phyloP scores from a whole-genome alignment of 306 rosid genomes.

The Medicago arabica region DNA sequence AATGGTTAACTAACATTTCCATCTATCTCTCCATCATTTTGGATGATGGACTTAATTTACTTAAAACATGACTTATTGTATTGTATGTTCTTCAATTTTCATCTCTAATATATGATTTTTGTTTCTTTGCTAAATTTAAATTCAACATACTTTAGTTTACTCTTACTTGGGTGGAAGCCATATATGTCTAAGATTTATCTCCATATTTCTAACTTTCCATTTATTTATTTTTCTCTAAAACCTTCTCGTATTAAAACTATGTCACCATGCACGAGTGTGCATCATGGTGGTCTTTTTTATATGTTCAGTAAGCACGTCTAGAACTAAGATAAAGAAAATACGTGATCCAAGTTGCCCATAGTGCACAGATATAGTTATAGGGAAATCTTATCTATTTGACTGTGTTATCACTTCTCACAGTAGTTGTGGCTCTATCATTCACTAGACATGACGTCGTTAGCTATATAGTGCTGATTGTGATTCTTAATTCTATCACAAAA shows the following conservation, averaged over 20 bases:
- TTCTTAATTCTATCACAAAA: conserved; percentile 7
- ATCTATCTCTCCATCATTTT: neutral
- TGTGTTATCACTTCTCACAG: neutral
- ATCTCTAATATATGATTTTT: neutral
- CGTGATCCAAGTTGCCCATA: neutral
- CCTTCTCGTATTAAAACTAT: neutral
- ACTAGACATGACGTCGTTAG: conserved; percentile 3
- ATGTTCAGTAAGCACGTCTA: neutral
- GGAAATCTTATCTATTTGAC: neutral
- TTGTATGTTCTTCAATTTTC: neutral
- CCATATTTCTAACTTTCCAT: neutral
- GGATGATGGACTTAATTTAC: neutral
- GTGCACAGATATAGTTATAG: neutral
- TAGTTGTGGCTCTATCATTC: neutral
- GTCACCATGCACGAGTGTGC: neutral
- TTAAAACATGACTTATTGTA: neutral
- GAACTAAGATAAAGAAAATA: neutral
- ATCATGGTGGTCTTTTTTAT: neutral
- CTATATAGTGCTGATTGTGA: conserved; percentile 11
- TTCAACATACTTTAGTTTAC: neutral
- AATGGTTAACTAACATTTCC: neutral
- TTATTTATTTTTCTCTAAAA: neutral
- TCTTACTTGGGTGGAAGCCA: neutral
- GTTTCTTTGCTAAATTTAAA: neutral
- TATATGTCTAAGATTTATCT: neutral